phyloP scores from a whole-genome alignment of 2,329 filamentous ascomycete genomes.

The Colletotrichum coccodes region DNA sequence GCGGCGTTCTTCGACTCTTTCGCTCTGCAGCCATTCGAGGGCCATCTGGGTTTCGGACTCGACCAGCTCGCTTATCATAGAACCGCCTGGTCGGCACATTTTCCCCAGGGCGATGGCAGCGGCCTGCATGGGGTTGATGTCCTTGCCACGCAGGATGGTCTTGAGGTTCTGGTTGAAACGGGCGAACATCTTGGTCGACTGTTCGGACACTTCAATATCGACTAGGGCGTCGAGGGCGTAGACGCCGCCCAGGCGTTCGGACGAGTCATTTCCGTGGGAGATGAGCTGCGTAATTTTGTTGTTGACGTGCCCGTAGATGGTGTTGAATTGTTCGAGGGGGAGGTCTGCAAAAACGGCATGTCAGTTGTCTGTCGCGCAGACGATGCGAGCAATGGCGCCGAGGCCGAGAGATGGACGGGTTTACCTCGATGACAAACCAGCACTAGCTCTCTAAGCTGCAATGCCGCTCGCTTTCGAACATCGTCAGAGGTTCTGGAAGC shows the following conservation, averaged over 20 bases:
- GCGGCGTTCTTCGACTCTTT: conserved; percentile 90
- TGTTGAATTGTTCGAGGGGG: conserved; percentile 78
- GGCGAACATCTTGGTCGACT: conserved; percentile 86
- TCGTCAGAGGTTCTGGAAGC: conserved; percentile 51
- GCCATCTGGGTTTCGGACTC: conserved; percentile 97
- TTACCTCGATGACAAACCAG: conserved; percentile 65
- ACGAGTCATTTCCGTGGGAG: conserved; percentile 85
- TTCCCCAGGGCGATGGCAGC: conserved; percentile 91
- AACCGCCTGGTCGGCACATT: conserved; percentile 90
- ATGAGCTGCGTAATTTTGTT: conserved; percentile 73
- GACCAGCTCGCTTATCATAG: conserved; percentile 93
- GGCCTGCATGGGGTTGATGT: conserved; percentile 88
- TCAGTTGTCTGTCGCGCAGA: conserved; percentile 4
- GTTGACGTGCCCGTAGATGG: conserved; percentile 67
- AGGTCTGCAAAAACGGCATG: conserved; percentile 66
- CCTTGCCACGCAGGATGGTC: conserved; percentile 87
- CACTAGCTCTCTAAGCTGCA: conserved; percentile 66
- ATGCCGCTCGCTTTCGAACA: conserved; percentile 61
- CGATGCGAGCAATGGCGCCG: neutral
- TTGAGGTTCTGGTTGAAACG: conserved; percentile 93
- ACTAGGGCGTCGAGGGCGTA: conserved; percentile 92
- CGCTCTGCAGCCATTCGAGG: conserved; percentile 95
- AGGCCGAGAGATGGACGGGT: conserved; percentile 19
- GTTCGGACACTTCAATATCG: conserved; percentile 95
- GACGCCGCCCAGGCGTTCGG: conserved; percentile 90